Evolutionary conservation across 805 yeast genomes (phyloP), one percentile per base, ranked within the genome.

Genomic region (Yamadazyma laniorum): DNA sequence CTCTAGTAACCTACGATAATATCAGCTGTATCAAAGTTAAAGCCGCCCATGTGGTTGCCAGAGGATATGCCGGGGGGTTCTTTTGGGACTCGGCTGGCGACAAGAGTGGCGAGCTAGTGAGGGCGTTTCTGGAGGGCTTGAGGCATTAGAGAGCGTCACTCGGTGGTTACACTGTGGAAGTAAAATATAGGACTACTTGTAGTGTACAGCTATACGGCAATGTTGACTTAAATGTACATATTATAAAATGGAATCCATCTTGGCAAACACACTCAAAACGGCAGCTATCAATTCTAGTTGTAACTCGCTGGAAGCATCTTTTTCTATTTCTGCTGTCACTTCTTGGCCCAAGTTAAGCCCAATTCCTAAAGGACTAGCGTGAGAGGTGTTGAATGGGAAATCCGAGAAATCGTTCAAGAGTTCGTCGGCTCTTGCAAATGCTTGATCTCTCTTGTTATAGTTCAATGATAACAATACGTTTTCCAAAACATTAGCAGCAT

Each of bases 41-140:
- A 56, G 88, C 87, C 0, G 50, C 63, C 19, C 88, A 77, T 49
- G 77, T 83, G 6, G 49, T 46, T 27, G 48, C 58, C 15, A 57
- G 63, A 5, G 52, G 65, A 0, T 61, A 89, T 7, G 95, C 82
- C 0, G 98, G 99, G 0, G 95, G 85, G 0, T 81, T 93, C 78
- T 90, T 86, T 82, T 91, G 98, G 98, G 97, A 91, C 51, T 82
- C 95, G 0, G 73, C 82, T 40, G 96, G 95, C 2, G 95, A 88
- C 52, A 51, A 31, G 12, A 14, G 18, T n/a, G 25, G 25, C 23
- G 15, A 25, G 21, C 18, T 37, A 18, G 27, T 31, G 3, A 11
- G 18, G 16, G 29, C 11, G 16, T 37, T 37, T 15, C 6, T 21
- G 31, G 21, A 19, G 6, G 21, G 16, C 11, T 18, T 34, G 6